Evolutionary conservation across 495 filamentous ascomycete species (phyloP).

Genomic region (Cercophora sp.): DNA sequence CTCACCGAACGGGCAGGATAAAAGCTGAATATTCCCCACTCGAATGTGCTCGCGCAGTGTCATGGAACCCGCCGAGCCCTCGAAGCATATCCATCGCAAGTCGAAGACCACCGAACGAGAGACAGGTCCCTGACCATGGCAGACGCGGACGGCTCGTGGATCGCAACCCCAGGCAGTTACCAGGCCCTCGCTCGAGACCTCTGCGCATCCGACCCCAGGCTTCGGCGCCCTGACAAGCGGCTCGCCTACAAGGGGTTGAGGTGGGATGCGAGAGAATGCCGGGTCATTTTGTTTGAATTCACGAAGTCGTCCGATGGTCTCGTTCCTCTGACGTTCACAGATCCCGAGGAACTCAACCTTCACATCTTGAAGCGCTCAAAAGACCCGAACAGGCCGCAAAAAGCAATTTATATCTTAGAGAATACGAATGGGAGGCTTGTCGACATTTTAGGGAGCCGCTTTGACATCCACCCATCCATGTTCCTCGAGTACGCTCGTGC

Average conservation of each 20-base stretch:
- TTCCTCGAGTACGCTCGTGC: neutral
- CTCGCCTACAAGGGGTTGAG: neutral
- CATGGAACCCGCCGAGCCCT: too few relatives aligned
- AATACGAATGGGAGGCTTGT: neutral
- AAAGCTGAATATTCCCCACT: too few relatives aligned
- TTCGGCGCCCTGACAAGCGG: neutral
- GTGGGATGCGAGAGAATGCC: neutral
- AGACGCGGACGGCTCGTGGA: neutral
- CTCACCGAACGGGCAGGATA: too few relatives aligned
- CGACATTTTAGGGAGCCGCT: neutral
- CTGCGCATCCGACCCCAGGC: neutral
- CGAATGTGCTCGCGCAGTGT: too few relatives aligned
- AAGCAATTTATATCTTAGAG: neutral
- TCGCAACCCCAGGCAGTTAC: neutral
- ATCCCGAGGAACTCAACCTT: neutral
- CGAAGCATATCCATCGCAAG: too few relatives aligned
- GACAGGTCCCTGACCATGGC: too few relatives aligned
- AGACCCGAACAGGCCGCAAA: neutral
- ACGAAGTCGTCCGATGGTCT: neutral
- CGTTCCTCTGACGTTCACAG: neutral
- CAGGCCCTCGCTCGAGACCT: neutral
- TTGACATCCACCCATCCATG: conserved; percentile 2
- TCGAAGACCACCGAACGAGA: too few relatives aligned
- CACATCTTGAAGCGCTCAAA: neutral
- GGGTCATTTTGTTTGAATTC: neutral